Evolutionary conservation across 2,329 filamentous ascomycete species (phyloP).

Genomic region (Apiospora arundinis): DNA sequence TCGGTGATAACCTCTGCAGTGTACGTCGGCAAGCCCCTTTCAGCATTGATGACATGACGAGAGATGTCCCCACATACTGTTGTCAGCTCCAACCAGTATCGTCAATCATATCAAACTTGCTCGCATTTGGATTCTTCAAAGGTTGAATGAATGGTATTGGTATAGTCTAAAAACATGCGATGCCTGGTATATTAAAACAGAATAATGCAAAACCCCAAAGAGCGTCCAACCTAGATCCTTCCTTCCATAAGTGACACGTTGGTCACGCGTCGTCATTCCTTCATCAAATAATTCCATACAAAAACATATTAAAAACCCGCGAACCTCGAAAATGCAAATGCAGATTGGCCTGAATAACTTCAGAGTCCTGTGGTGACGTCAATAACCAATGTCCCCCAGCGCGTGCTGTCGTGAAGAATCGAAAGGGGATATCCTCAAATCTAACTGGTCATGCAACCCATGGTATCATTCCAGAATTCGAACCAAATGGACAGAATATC

Average conservation of each 20-base stretch:
- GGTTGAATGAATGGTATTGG: conserved; percentile 2
- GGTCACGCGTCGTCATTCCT: neutral
- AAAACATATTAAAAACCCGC: neutral
- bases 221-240: neutral
- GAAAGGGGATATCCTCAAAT: conserved; percentile 9
- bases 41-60: neutral
- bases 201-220: neutral
- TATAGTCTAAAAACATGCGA: conserved; percentile 8
- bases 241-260: neutral
- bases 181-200: neutral
- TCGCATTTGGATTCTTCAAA: neutral
- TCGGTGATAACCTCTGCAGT: neutral
- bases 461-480: conserved; percentile 2
- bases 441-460: conserved; percentile 14
- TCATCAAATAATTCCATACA: neutral
- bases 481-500: neutral
- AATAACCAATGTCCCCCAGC: neutral
- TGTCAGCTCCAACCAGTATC: neutral
- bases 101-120: neutral
- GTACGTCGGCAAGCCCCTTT: neutral
- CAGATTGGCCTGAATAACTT: neutral
- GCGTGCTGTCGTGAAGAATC: conserved; percentile 1
- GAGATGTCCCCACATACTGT: neutral
- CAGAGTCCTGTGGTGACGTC: neutral
- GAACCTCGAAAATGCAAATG: conserved; percentile 7